Conservation (phyloP, 2,329 filamentous ascomycete species). For the Penicillium sp. region DNA sequence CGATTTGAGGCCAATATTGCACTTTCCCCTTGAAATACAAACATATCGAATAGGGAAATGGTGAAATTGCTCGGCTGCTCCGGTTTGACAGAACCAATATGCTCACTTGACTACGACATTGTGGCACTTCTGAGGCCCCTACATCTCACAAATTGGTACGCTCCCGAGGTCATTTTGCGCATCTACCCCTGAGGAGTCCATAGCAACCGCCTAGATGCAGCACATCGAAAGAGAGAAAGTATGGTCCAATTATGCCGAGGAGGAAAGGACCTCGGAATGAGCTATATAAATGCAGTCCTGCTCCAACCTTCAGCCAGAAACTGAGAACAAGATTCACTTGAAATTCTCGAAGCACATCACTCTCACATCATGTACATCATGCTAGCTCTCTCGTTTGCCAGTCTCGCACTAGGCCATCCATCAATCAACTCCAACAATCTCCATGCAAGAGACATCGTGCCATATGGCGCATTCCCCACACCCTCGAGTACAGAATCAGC, state of each 20-base stretch:
- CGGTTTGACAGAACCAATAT: background rate
- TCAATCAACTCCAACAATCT: background rate
- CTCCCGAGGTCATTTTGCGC: background rate
- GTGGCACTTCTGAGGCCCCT: constrained; percentile 5
- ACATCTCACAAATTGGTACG: background rate
- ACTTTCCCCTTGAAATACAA: background rate
- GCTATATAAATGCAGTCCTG: background rate
- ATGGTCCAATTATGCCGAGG: background rate
- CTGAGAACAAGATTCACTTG: background rate
- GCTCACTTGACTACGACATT: background rate
- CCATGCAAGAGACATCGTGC: background rate
- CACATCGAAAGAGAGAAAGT: background rate
- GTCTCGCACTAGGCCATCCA: constrained; percentile 11
- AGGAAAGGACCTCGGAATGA: background rate
- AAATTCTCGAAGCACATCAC: background rate
- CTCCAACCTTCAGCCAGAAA: background rate
- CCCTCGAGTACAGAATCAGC: background rate
- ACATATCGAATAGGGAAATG: background rate
- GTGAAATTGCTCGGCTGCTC: constrained; percentile 8
- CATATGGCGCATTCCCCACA: constrained; percentile 5
- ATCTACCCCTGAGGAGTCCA: background rate
- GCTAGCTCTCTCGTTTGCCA: constrained; percentile 9
- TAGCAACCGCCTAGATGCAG: background rate
- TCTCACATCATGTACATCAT: constrained; percentile 14
- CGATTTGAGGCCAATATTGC: background rate